phyloP scores from a whole-genome alignment of 352 stramenopile genomes.

The Phytophthora fragariaefolia region DNA sequence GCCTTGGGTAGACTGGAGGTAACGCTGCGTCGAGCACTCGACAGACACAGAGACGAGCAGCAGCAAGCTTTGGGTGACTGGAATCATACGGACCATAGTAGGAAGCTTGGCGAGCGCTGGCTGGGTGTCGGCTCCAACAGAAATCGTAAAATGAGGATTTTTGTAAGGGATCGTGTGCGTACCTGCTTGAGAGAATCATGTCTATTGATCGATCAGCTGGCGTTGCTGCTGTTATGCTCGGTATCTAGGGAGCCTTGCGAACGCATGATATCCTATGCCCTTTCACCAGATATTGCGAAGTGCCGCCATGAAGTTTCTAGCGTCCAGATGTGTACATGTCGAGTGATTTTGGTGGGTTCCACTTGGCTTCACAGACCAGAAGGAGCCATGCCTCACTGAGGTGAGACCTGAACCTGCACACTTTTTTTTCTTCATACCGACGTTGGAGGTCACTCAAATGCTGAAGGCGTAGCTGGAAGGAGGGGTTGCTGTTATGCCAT shows the following conservation, averaged over 20 bases:
- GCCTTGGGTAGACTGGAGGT: slow-evolving; percentile 32
- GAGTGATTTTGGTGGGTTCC: slow-evolving; percentile 13
- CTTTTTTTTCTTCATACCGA: background rate
- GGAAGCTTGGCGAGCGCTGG: slow-evolving; percentile 8
- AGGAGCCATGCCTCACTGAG: background rate
- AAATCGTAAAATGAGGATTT: slow-evolving; percentile 30
- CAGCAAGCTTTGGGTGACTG: slow-evolving; percentile 18
- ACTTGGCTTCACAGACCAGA: slow-evolving; percentile 6
- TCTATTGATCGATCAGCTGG: slow-evolving; percentile 16
- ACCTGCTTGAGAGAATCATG: background rate
- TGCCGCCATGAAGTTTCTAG: slow-evolving; percentile 3
- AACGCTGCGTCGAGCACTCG: slow-evolving; percentile 17
- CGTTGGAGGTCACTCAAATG: background rate
- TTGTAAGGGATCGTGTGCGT: background rate
- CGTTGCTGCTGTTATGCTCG: background rate
- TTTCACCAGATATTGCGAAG: slow-evolving; percentile 18
- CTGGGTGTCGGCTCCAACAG: slow-evolving; percentile 25
- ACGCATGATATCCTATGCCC: slow-evolving; percentile 26
- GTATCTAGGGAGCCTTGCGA: slow-evolving; percentile 16
- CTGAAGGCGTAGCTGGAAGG: background rate
- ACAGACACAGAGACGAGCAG: slow-evolving; percentile 13
- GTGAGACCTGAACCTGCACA: background rate
- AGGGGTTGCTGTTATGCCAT: background rate
- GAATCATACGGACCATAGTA: slow-evolving; percentile 26
- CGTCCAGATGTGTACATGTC: slow-evolving; percentile 3